Evolutionary conservation across 768 basidiomycete genomes (phyloP), one percentile per base, ranked within the genome.

Genomic region (Polyporus arcularius): DNA sequence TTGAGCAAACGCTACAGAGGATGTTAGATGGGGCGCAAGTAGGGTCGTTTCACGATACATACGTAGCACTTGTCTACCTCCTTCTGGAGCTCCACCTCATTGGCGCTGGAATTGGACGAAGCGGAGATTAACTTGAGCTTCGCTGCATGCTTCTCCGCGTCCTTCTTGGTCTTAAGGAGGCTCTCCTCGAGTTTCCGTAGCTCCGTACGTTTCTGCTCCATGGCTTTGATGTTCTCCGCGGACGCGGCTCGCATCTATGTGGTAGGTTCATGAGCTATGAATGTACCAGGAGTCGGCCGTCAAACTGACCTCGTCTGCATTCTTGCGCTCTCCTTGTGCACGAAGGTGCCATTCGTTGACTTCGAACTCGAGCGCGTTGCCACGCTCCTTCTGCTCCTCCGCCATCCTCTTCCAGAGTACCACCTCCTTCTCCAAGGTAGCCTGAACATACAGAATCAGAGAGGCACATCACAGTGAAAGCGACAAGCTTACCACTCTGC

Each of bases 1-100:
- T 91, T 87, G 35, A 98, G 82, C 42, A 97, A 78, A 71, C 81
- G 82, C 95, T 96, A 72, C 16, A 39, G 31, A 31, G 18, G 58
- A 60, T 38, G 52, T 42, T 31, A 18, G 38, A 18, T 28, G 31
- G 12, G 5, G 31, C 15, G 2, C 21, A 9, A 8, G 6, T 18
- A 14, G 3, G 7, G 21, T 21, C 0, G n/a, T 10, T 51, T 15
- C n/a, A 11, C 14, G 35, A 3, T 3, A 57, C 50, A 6, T 54
- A 89, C 88, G 82, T 86, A 82, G 68, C 86, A 79, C 57, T 82
- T 79, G 55, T 84, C 80, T 43, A 84, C 75, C 68, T 87, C 82
- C 46, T 75, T 76, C 57, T 78, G 71, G 54, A 82, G 68, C 45
- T 79, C 74, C 11, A 75, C 69, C 54, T 79, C 76, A 41, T 70